Evolutionary conservation across 2,329 filamentous ascomycete species (phyloP).

Genomic region (Monosporascus sp.): DNA sequence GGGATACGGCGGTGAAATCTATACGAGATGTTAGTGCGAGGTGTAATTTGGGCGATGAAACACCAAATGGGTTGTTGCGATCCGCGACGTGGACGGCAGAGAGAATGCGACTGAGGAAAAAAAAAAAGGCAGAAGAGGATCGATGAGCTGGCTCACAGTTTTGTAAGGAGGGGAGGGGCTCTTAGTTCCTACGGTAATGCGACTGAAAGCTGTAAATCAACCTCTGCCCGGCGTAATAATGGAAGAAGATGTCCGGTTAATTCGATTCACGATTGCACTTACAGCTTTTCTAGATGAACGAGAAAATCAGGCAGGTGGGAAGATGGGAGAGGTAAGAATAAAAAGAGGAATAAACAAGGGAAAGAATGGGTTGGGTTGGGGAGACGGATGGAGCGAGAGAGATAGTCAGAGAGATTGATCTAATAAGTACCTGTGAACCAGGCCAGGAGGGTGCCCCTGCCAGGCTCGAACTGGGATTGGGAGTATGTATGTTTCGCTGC

Average conservation of each 20-base stretch:
- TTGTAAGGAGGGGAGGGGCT: no score
- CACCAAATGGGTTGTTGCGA: constrained; percentile 13
- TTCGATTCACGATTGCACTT: neutral
- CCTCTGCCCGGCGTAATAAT: neutral
- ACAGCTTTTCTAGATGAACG: neutral
- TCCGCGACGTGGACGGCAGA: constrained; percentile 14
- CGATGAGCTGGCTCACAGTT: neutral
- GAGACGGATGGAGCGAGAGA: neutral
- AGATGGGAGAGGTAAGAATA: neutral
- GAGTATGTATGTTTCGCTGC: no score
- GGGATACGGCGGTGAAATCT: constrained; percentile 11
- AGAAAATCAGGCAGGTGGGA: neutral
- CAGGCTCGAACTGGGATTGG: neutral
- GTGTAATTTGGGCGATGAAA: constrained; percentile 9
- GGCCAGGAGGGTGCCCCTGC: neutral
- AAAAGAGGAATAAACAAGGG: neutral
- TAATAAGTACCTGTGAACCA: neutral
- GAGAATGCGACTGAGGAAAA: constrained; percentile 23
- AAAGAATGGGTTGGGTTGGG: neutral
- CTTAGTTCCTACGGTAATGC: neutral
- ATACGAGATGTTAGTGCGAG: constrained; percentile 16
- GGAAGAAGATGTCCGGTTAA: neutral
- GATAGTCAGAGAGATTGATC: neutral
- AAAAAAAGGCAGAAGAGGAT: constrained; percentile 8
- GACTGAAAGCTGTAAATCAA: neutral